Evolutionary conservation across 176 grass and related monocot genomes (phyloP), one percentile per base, ranked within the genome.

Genomic region (Neostapfia colusana): DNA sequence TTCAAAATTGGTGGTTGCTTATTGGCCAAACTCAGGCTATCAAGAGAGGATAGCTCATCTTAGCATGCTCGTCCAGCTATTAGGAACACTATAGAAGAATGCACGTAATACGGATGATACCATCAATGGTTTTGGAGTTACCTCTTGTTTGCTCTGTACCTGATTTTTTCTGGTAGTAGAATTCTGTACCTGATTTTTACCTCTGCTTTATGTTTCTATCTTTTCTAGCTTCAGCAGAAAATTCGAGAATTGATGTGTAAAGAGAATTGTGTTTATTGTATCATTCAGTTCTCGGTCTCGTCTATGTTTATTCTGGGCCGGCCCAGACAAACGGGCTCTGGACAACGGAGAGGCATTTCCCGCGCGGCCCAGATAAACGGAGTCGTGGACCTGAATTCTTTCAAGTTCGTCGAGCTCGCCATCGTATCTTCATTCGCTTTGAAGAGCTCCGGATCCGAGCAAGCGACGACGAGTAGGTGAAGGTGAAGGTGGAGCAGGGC

Each of bases 1-100:
- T 42, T 24, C 51, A 74, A 79, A 37, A 64, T 55, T 78, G 69
- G 4, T 31, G 27, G 16, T 74, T 36, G 8, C 53, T 36, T 68
- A 83, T 20, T 60, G 45, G 38, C 74, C 13, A 59, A 53, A 48
- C 13, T 20, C 6, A 11, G 14, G 16, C 42, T 14, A 25, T 20
- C 31, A 31, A 23, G 23, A 51, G 37, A 60, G 18, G 21, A 31
- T 67, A 56, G 16, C 57, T 49, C 6, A 54, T 51, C 24, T 76
- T 76, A 17, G 18, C 67, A 14, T 67, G 50, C 39, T 34, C 40
- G 25, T 46, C 59, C 75, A 31, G 13, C 59, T 65, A 39, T 2
- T 40, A 51, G 41, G 68, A 79, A 79, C 15, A 36, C 3, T 67
- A n/a, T n/a, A n/a, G 45, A 18, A 26, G 43, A 43, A 67, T 78